Evolutionary conservation across 1,284 basidiomycete species (phyloP).

Genomic region (Pseudozyma hubeiensis): DNA sequence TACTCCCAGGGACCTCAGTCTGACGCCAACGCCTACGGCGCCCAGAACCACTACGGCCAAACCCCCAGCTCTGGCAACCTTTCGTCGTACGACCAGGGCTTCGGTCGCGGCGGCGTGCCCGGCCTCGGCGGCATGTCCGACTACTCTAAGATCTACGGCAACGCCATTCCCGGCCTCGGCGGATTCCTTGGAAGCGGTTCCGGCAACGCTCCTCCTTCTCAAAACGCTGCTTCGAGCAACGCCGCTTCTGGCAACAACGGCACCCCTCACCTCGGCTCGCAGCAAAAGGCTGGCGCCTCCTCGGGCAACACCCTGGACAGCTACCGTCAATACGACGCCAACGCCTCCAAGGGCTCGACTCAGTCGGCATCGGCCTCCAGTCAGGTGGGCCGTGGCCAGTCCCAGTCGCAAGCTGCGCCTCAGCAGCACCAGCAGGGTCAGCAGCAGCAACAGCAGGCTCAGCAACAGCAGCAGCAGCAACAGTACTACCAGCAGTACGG

Average conservation of each 20-base stretch:
- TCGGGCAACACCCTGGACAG: conserved; percentile 49
- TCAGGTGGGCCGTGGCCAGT: conserved; percentile 44
- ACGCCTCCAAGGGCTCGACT: conserved; percentile 37
- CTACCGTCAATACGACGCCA: conserved; percentile 52
- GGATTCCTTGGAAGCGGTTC: conserved; percentile 52
- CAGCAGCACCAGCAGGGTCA: conserved; percentile 44
- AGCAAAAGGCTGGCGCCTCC: conserved; percentile 48
- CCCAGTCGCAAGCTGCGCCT: conserved; percentile 42
- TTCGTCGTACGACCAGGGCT: conserved; percentile 64
- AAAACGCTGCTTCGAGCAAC: conserved; percentile 38
- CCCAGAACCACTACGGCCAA: conserved; percentile 58
- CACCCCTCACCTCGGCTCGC: conserved; percentile 51
- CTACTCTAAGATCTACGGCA: conserved; percentile 65
- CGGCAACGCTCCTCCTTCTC: conserved; percentile 46
- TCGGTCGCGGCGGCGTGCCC: conserved; percentile 53
- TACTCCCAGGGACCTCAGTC: conserved; percentile 56
- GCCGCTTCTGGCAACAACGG: conserved; percentile 37
- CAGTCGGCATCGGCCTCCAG: conserved; percentile 28
- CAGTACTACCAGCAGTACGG: conserved; percentile 66
- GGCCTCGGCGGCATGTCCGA: conserved; percentile 51
- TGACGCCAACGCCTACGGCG: conserved; percentile 52
- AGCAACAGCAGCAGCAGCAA: conserved; percentile 59
- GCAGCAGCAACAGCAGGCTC: conserved; percentile 41
- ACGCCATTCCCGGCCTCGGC: conserved; percentile 54
- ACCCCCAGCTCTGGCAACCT: conserved; percentile 41